Evolutionary conservation across 73 alveolate genomes (phyloP).

Genomic region (Symbiodinium natans): DNA sequence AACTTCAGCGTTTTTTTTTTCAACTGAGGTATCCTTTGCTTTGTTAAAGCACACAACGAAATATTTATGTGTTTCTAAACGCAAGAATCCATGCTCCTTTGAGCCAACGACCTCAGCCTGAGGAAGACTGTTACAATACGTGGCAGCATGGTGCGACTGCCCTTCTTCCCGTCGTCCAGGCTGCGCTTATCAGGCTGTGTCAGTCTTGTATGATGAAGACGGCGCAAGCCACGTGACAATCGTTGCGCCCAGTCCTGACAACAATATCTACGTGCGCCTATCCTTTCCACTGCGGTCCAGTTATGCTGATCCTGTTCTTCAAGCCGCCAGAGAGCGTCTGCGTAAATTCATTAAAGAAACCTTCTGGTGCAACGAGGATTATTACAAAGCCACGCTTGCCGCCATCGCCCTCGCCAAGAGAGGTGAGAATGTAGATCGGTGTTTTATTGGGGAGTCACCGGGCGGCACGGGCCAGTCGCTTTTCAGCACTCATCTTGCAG

Average conservation of each 20-base stretch:
- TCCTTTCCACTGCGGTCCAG: too few relatives aligned
- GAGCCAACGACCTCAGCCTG: too few relatives aligned
- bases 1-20: too few relatives aligned
- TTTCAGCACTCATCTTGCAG: not conserved
- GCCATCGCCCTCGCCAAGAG: not conserved
- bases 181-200: not conserved
- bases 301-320: not conserved
- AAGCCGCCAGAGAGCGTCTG: not conserved
- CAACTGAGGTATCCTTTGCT: too few relatives aligned
- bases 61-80: too few relatives aligned
- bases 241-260: not conserved
- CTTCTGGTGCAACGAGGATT: not conserved
- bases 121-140: not conserved
- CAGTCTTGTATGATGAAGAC: not conserved
- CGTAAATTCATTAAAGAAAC: not conserved
- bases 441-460: not conserved
- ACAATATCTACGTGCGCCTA: not conserved
- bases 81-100: too few relatives aligned
- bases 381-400: not conserved
- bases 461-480: not conserved
- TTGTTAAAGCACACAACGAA: too few relatives aligned
- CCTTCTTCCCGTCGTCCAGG: not conserved
- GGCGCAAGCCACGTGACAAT: not conserved
- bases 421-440: not conserved
- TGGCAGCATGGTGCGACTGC: not conserved